These are phyloP conservation scores for Aaosphaeria arxii DNA, from an alignment of 2,329 filamentous ascomycete genomes.

Conservation along the genomic window DNA sequence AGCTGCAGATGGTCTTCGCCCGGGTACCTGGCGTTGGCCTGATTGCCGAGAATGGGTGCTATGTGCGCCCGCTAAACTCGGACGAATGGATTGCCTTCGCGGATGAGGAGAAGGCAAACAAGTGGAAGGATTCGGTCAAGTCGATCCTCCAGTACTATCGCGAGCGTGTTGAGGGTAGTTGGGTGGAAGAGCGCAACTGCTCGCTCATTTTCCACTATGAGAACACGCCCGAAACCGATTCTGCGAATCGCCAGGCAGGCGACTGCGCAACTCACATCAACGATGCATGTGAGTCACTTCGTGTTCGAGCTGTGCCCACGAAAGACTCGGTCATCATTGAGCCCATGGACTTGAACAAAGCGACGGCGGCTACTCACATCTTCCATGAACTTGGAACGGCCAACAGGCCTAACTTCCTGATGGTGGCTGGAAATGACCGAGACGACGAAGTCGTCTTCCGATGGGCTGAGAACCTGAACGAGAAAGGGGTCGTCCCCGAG, in stretches of 20 bases:
- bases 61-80: slow-evolving; percentile 67
- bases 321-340: slow-evolving; percentile 82
- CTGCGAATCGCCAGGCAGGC: slow-evolving; percentile 74
- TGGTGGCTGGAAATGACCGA: slow-evolving; percentile 85
- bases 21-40: slow-evolving; percentile 80
- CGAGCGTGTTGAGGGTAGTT: slow-evolving; percentile 82
- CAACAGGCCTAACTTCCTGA: slow-evolving; percentile 68
- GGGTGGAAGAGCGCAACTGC: slow-evolving; percentile 88
- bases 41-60: slow-evolving; percentile 94
- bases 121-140: slow-evolving; percentile 82
- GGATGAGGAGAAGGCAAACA: slow-evolving; percentile 64
- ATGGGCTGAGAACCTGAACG: slow-evolving; percentile 80
- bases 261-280: slow-evolving; percentile 96
- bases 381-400: slow-evolving; percentile 49
- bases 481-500: slow-evolving; percentile 48
- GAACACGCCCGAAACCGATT: slow-evolving; percentile 71
- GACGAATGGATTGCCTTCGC: slow-evolving; percentile 76
- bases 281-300: slow-evolving; percentile 80
- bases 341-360: slow-evolving; percentile 82
- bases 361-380: slow-evolving; percentile 73
- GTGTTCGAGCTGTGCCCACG: slow-evolving; percentile 77
- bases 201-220: slow-evolving; percentile 90
- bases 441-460: slow-evolving; percentile 93
- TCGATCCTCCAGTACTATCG: slow-evolving; percentile 85
- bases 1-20: slow-evolving; percentile 82